Base-by-base conservation (phyloP, 331 rosid species). In the Pyrus hybrid region DNA sequence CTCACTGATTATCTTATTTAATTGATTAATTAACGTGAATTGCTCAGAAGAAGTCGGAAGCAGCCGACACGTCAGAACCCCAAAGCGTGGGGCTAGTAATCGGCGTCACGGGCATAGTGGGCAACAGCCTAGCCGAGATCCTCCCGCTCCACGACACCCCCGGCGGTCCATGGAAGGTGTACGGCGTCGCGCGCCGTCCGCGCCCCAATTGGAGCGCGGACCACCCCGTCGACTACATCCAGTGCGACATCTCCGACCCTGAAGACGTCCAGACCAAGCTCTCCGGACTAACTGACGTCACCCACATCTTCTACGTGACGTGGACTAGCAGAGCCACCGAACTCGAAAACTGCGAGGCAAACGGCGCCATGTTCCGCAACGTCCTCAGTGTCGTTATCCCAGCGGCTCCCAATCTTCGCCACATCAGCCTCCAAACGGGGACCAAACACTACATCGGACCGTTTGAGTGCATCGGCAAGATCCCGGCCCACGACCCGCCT, bases 81-180 rank as follows among this genome's bases (percentile, higher is more conserved):
- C 73, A 80, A 68, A 85, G 88, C 77, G 96, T 88, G 57, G 93
- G 84, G 0, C 63, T 90, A 1, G 86, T 91, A 11, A 72, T 91
- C 23, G 93, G 96, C 35, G 88, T 91, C 2, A 91, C 90, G 0
- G 96, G 93, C 53, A 88, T 91, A 67, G 91, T 88, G 0, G 93
- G 93, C 70, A 88, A 86, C 63, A 90, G 96, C 84, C 88, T 90
- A 0, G 90, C 91, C 12, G 91, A 91, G 76, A 90, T 90, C 23
- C 87, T 90, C 6, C 93, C 96, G 0, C 85, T 86, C 26, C 64
- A 81, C 3, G 93, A 90, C 82, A 88, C 90, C 0, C 96, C 91
- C 13, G 93, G 90, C 16, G 93, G 90, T 1, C 88, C 85, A 22
- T 90, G 96, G 96, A 88, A 88, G 30, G 90, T 88, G 26, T 90